These are phyloP conservation scores for Kluyveromyces aestuarii DNA, from an alignment of 805 yeast species.

Conservation along the genomic window DNA sequence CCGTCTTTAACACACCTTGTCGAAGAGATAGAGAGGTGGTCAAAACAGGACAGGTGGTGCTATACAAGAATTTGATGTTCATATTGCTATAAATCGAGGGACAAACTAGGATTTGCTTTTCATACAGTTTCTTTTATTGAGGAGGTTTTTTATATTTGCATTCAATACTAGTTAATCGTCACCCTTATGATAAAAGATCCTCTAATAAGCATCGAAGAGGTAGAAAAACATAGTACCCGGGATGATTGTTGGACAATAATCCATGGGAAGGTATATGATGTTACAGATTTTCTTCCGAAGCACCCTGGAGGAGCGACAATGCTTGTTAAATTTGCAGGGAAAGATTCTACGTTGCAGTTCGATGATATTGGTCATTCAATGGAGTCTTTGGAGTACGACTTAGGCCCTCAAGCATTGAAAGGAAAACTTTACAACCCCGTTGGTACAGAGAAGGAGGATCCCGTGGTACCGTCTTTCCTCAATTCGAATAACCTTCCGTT, in stretches of 20 bases:
- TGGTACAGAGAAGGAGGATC: not conserved
- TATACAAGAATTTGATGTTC: not conserved
- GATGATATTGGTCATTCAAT: constrained; percentile 22
- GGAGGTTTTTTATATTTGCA: not conserved
- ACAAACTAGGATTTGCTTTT: not conserved
- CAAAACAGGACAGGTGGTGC: not conserved
- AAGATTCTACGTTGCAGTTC: constrained; percentile 19
- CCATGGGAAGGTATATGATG: constrained; percentile 17
- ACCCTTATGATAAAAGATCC: not conserved
- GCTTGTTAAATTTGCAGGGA: constrained; percentile 17
- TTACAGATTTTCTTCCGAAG: constrained; percentile 26
- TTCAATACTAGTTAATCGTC: too few relatives aligned
- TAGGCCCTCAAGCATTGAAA: constrained; percentile 45
- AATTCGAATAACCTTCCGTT: not conserved
- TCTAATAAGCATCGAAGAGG: constrained; percentile 10
- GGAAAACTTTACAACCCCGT: constrained; percentile 17
- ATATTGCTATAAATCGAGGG: not conserved
- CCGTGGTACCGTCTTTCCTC: not conserved
- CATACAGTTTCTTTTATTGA: not conserved
- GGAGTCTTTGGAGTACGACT: constrained; percentile 29
- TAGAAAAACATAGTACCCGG: constrained; percentile 8
- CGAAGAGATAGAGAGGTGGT: too few relatives aligned
- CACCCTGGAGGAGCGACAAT: constrained; percentile 23
- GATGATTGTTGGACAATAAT: constrained; percentile 20
- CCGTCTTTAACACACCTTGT: too few relatives aligned